Evolutionary conservation across 805 yeast genomes (phyloP).

Genomic region (Metschnikowia arizonensis): DNA sequence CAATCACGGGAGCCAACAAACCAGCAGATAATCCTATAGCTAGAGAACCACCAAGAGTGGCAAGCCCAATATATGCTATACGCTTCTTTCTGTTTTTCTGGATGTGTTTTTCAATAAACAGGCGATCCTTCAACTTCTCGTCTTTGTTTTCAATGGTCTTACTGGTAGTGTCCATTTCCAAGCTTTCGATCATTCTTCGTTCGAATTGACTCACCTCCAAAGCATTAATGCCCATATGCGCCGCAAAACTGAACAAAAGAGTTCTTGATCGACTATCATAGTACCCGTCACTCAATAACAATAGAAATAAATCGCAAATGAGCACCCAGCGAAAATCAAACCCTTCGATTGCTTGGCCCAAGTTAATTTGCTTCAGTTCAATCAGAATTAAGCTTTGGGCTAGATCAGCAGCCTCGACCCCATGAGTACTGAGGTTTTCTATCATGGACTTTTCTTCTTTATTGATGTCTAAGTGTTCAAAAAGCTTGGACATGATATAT

Average conservation of each 20-base stretch:
- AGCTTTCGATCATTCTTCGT: constrained; percentile 80
- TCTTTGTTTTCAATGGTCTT: constrained; percentile 55
- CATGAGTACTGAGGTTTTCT: constrained; percentile 78
- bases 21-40: constrained; percentile 96
- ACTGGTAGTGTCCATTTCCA: constrained; percentile 67
- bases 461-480: constrained; percentile 72
- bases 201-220: constrained; percentile 86
- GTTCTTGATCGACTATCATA: constrained; percentile 89
- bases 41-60: constrained; percentile 93
- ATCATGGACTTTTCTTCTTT: constrained; percentile 85
- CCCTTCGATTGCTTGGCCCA: constrained; percentile 15
- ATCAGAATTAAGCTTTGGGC: constrained; percentile 54
- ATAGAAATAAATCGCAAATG: constrained; percentile 81
- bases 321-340: constrained; percentile 88
- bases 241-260: constrained; percentile 65
- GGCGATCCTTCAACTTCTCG: constrained; percentile 76
- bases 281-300: constrained; percentile 74
- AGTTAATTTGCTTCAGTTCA: constrained; percentile 12
- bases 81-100: constrained; percentile 62
- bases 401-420: constrained; percentile 70
- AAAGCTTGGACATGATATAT: constrained; percentile 63
- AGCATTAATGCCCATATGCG: constrained; percentile 50
- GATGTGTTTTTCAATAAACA: constrained; percentile 67
- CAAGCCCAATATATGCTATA: constrained; percentile 84
- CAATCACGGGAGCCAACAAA: constrained; percentile 92